Evolutionary conservation across 257 asterid genomes (phyloP).

Genomic region (Salvia splendens): DNA sequence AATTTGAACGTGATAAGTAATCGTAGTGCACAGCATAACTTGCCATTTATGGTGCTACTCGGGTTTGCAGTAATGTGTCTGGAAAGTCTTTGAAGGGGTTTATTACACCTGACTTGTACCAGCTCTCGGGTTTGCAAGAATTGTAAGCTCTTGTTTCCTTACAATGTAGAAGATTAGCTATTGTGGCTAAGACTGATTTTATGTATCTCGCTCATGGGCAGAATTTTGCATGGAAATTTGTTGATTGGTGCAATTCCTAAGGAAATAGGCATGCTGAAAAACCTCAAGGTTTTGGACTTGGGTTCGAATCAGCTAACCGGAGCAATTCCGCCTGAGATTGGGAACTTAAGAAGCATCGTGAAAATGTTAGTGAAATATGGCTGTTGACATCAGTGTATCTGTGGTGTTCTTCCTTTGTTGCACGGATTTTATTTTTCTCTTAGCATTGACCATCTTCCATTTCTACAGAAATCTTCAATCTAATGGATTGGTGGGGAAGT

Average conservation of each 20-base stretch:
- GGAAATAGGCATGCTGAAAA: slow-evolving; percentile 69
- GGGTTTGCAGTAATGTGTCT: slow-evolving; percentile 68
- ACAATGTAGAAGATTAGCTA: background rate
- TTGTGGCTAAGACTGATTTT: slow-evolving; percentile 20
- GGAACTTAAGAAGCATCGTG: slow-evolving; percentile 59
- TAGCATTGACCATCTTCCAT: slow-evolving; percentile 9
- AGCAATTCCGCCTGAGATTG: slow-evolving; percentile 69
- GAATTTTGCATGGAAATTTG: slow-evolving; percentile 74
- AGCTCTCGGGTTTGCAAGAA: slow-evolving; percentile 65
- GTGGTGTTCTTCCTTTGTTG: slow-evolving; percentile 11
- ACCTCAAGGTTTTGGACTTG: slow-evolving; percentile 78
- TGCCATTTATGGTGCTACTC: slow-evolving; percentile 25
- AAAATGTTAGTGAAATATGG: slow-evolving; percentile 60
- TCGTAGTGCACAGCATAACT: slow-evolving; percentile 6
- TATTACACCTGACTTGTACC: slow-evolving; percentile 66
- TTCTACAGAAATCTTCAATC: slow-evolving; percentile 63
- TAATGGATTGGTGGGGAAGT: slow-evolving; percentile 78
- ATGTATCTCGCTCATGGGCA: slow-evolving; percentile 34
- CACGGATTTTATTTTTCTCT: slow-evolving; percentile 16
- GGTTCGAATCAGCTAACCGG: slow-evolving; percentile 74
- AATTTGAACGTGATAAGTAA: background rate
- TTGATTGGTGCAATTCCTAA: slow-evolving; percentile 75
- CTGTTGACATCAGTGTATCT: slow-evolving; percentile 15
- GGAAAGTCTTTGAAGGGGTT: slow-evolving; percentile 75
- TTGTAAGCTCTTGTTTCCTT: slow-evolving; percentile 50